Base-by-base conservation (phyloP, 331 rosid genomes). In the Quercus tomentella region DNA sequence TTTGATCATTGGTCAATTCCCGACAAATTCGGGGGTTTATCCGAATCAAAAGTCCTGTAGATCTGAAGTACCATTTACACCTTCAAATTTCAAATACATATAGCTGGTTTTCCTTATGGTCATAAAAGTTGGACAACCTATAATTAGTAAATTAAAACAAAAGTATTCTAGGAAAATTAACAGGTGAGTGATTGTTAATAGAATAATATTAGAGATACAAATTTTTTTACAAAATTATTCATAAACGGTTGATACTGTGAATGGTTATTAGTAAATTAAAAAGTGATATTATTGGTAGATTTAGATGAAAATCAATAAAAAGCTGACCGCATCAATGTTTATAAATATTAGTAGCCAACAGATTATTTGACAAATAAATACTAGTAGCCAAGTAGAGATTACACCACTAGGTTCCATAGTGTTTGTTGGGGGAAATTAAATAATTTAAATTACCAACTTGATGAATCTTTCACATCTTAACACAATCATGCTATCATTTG, bases 211-310 rank as follows among this genome's bases (percentile, higher is more conserved):
- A 7, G 2, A 35, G 0, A 35, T 7, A 35, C 43, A 35, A 35
- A 1, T 0, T 7, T 35, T 35, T 35, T 7, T 7, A 35, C 2
- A 6, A 35, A 6, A 6, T 35, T 35, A 1, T 35, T 6, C 0
- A 35, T 9, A 35, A 35, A 35, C 0, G 0, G 0, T 10, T 1
- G 0, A 35, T 35, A 0, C 0, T 0, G 0, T 35, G 0, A 35
- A 0, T 35, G 0, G 0, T 35, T 35, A 35, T 35, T 35, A 35
- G 2, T 0, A 35, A 35, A 35, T 35, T 0, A 35, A 35, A 35
- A 35, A 35, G 2, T 35, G 2, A 6, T 35, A 6, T 35, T 0
- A 35, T 35, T 7, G 0, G 0, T 35, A 7, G 0, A 1, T 2
- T 1, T 33, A 33, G 0, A 33, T 35, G 0, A 35, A 35, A 35